phyloP scores from a whole-genome alignment of 2,329 filamentous ascomycete genomes.

The Mollisia scopiformis region DNA sequence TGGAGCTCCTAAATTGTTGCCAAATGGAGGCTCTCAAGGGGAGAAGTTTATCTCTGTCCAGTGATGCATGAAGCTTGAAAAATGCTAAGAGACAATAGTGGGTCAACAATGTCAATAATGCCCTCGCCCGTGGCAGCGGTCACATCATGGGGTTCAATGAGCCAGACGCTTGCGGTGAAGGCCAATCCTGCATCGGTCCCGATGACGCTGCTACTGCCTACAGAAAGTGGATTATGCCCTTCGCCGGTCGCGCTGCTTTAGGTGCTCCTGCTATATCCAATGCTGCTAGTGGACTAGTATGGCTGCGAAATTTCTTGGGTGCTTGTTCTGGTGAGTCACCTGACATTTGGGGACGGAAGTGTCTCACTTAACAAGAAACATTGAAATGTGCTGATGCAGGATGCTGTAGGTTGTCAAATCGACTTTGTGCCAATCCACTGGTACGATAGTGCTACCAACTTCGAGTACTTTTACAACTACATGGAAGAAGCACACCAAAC shows the following conservation, averaged over 20 bases:
- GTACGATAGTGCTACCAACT: conserved; percentile 31
- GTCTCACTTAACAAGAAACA: no score
- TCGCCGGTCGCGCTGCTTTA: conserved; percentile 32
- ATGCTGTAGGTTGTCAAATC: conserved; percentile 44
- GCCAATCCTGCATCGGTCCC: background rate
- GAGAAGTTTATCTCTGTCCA: no score
- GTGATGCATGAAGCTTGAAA: no score
- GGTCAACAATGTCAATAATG: background rate
- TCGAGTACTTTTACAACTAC: conserved; percentile 44
- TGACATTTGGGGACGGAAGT: no score
- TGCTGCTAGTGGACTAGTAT: conserved; percentile 42
- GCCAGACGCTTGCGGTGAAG: background rate
- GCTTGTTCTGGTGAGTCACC: background rate
- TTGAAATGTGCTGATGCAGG: conserved; percentile 1
- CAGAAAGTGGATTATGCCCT: background rate
- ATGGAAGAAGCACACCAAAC: conserved; percentile 36
- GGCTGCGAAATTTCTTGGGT: conserved; percentile 42
- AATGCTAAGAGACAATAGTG: no score
- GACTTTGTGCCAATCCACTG: conserved; percentile 49
- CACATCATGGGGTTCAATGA: background rate
- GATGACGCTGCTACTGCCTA: background rate
- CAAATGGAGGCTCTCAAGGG: no score
- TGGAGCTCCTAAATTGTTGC: no score
- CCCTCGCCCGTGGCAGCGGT: background rate
- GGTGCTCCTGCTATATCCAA: conserved; percentile 49